Conservation (phyloP, 768 basidiomycete genomes). For the Rhodotorula sphaerocarpa region DNA sequence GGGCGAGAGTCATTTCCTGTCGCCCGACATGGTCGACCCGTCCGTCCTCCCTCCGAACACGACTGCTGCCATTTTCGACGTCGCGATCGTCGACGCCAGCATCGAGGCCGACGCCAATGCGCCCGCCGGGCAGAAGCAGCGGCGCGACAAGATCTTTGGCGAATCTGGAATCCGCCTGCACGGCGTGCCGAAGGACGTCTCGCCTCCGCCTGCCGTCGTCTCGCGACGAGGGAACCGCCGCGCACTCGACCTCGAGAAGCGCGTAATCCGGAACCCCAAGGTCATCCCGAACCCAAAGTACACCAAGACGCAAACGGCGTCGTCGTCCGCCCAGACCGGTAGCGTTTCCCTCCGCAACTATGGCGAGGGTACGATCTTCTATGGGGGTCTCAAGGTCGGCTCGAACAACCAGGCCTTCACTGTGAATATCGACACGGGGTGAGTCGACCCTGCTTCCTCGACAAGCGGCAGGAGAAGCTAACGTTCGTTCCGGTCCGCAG, state of each 20-base stretch:
- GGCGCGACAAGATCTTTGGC: slow-evolving; percentile 6
- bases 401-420: slow-evolving; percentile 9
- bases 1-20: slow-evolving; percentile 23
- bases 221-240: slow-evolving; percentile 13
- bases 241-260: slow-evolving; percentile 9
- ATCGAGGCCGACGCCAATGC: too few relatives aligned
- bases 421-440: slow-evolving; percentile 33
- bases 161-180: background rate
- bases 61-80: background rate
- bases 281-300: slow-evolving; percentile 16
- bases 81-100: background rate
- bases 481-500: background rate
- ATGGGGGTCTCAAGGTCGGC: slow-evolving; percentile 17
- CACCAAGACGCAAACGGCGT: background rate
- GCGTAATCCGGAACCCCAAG: slow-evolving; percentile 22
- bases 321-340: slow-evolving; percentile 2
- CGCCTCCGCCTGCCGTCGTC: background rate
- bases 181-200: background rate
- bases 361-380: slow-evolving; percentile 14
- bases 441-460: background rate
- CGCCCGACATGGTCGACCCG: slow-evolving; percentile 21
- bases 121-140: background rate
- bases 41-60: slow-evolving; percentile 2
- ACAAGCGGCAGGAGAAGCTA: too few relatives aligned
- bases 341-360: slow-evolving; percentile 3